Evolutionary conservation across 75 land plant species (phyloP), one percentile per base, ranked within the genome.

Genomic region (Sequoia sempervirens): DNA sequence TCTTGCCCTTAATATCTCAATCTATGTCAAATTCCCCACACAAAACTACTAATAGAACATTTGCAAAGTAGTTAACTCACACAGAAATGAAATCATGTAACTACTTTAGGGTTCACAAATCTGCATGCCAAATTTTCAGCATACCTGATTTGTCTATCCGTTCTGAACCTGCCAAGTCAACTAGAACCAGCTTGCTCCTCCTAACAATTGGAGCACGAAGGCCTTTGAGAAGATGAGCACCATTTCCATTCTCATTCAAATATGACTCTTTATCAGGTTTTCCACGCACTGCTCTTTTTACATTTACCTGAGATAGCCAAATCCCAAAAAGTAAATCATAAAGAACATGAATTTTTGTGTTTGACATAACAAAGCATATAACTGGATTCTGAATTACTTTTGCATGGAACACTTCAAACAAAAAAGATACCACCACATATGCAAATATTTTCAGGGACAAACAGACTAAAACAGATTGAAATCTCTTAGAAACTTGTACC

Each of bases 81-180:
- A 2, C 11, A 70, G 73, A 70, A 70, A 70, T 70, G 73, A 70
- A 70, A 70, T 32, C 8, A 3, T 70, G 37, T 18, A 2, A 12
- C 2, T 37, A 40, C 6, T 38, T 18, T 20, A 20, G 40, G 40
- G n/a, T 3, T 4, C 8, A 38, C 79, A 75, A 75, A 38, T 37
- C 15, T 40, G 79, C 50, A 78, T 12, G 46, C 28, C 52, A 78
- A 78, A 45, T 78, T 45, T 78, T 37, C 80, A 43, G 45, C 76
- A 12, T 70, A 95, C 99, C 99, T 81, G 99, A 95, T 88, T 97
- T 97, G 82, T 97, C 90, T 52, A 95, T 85, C 54, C 99, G 88
- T 80, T 97, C 99, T 37, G 99, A 97, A 80, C 99, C 99, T 10
- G 99, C 99, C 75, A 97, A 93, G 84, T 97, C 99, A 52, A 97